Evolutionary conservation across 331 rosid species (phyloP), one percentile per base, ranked within the genome.

Genomic region (Malus hybrid): DNA sequence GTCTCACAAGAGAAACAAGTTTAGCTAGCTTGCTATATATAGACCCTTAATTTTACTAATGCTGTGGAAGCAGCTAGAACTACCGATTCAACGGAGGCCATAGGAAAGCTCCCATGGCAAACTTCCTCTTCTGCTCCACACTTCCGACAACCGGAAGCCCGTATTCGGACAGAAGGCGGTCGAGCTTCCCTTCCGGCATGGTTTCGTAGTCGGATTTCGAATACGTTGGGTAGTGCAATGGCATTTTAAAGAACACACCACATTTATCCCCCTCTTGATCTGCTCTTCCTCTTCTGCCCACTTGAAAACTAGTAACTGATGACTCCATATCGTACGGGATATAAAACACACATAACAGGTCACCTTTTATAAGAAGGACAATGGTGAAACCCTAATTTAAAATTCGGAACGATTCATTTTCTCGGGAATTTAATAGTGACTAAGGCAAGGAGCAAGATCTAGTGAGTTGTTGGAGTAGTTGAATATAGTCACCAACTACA

Each of bases 101-200:
- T 6, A 80, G 61, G 22, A 73, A 82, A 74, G 73, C 46, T 73
- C 85, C 82, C 73, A 68, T 54, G 73, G 76, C 81, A 56, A 76
- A 80, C 60, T 54, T 75, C 27, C 65, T 80, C 80, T 80, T 76
- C 24, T 66, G 70, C 64, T 65, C 65, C 12, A 65, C 66, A 46
- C 28, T 73, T 61, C 78, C 66, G 4, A 19, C 24, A 13, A 60
- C 67, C 4, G 79, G 66, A 44, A 80, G 83, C 42, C 83, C 83
- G 13, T 80, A 80, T 19, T 80, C 71, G 0, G 78, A 67, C 3
- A 81, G 80, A 77, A 56, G 73, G 48, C 77, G 61, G 32, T 76
- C 84, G 22, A 80, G 28, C 54, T 34, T 65, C 73, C 72, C 63
- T 39, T 70, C 72, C 1, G 76, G 76, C 80, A 80, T 68, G 46